Conservation (phyloP, 148 eudicot genomes). For the Euryodendron excelsum region DNA sequence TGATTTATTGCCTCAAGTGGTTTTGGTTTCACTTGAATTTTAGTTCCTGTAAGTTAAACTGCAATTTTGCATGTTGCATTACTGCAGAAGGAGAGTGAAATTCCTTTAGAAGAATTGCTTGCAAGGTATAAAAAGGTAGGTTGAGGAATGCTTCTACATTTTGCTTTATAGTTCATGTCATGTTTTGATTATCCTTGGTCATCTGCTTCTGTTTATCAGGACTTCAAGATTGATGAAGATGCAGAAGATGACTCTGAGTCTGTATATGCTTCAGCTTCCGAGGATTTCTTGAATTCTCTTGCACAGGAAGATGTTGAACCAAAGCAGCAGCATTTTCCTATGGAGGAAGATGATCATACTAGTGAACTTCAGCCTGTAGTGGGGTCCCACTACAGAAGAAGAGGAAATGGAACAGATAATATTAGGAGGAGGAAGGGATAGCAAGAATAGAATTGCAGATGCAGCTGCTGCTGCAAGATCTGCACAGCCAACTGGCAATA, state of each 20-base stretch:
- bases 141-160: conserved; percentile 8
- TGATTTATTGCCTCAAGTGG: background rate
- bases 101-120: conserved; percentile 80
- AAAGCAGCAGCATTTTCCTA: conserved; percentile 24
- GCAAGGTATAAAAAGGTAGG: conserved; percentile 81
- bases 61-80: conserved; percentile 62
- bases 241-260: conserved; percentile 50
- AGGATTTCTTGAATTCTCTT: conserved; percentile 43
- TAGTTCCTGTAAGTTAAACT: conserved; percentile 3
- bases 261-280: conserved; percentile 45
- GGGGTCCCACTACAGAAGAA: conserved; percentile 30
- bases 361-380: conserved; percentile 29
- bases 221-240: conserved; percentile 31
- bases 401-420: conserved; percentile 28
- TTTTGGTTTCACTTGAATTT: conserved; percentile 7
- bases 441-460: conserved; percentile 79
- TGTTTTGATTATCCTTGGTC: conserved; percentile 5
- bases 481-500: conserved; percentile 98
- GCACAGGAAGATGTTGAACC: too few relatives aligned
- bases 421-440: conserved; percentile 55
- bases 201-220: conserved; percentile 32
- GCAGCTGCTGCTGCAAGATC: conserved; percentile 99
- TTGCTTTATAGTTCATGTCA: background rate
- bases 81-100: conserved; percentile 84
- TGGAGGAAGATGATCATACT: conserved; percentile 33